Evolutionary conservation across 2,329 filamentous ascomycete genomes (phyloP).

Genomic region (Fusarium sarcochroum): DNA sequence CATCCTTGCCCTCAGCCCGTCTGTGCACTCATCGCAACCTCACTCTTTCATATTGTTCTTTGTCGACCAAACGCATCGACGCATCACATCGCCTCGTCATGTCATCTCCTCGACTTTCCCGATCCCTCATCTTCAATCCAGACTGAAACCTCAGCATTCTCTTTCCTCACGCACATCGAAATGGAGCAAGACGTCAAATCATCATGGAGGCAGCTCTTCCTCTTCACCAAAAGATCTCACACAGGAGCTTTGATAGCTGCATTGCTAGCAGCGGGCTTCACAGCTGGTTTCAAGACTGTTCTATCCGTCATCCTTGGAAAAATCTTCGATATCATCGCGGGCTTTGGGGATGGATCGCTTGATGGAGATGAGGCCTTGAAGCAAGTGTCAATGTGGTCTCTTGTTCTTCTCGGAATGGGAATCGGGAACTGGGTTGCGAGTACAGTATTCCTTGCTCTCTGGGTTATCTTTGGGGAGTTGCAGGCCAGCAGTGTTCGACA

Average conservation of each 20-base stretch:
- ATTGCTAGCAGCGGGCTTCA: slow-evolving; percentile 67
- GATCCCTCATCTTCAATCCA: background rate
- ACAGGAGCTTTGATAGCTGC: slow-evolving; percentile 67
- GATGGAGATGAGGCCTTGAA: slow-evolving; percentile 65
- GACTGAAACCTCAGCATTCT: background rate
- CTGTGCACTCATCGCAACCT: slow-evolving; percentile 35
- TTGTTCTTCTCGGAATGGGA: slow-evolving; percentile 75
- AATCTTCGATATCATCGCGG: slow-evolving; percentile 79
- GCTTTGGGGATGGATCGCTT: slow-evolving; percentile 71
- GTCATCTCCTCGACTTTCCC: background rate
- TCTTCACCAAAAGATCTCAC: slow-evolving; percentile 77
- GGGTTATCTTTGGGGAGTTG: slow-evolving; percentile 84
- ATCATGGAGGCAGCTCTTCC: slow-evolving; percentile 71
- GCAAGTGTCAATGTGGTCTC: slow-evolving; percentile 70
- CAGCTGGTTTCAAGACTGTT: slow-evolving; percentile 74
- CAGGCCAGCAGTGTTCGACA: slow-evolving; percentile 78
- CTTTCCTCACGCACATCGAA: background rate
- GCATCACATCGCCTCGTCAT: slow-evolving; percentile 1
- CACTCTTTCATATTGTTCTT: slow-evolving; percentile 41
- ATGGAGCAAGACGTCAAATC: slow-evolving; percentile 42
- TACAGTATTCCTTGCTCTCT: slow-evolving; percentile 75
- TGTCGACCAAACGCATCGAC: slow-evolving; percentile 28
- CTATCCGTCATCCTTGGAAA: slow-evolving; percentile 80
- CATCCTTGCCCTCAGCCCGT: slow-evolving; percentile 13
- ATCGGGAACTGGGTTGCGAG: slow-evolving; percentile 76